Percentiles rank a stretch among this genome's conserved stretches.
These are phyloP conservation scores for Mycena sanguinolenta DNA, from an alignment of 768 basidiomycete species.

Conservation along the genomic window DNA sequence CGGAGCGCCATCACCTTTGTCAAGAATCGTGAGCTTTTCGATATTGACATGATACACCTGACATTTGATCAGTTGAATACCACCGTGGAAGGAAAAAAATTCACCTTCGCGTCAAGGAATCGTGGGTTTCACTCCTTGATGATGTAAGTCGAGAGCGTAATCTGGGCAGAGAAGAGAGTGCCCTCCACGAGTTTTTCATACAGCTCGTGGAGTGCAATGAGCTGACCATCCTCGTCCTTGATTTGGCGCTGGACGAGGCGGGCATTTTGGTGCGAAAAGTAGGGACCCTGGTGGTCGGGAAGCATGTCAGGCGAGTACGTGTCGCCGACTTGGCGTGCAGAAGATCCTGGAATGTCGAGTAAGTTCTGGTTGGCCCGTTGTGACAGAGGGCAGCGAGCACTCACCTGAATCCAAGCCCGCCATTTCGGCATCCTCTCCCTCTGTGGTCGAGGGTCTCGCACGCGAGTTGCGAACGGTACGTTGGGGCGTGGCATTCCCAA, in stretches of 20 bases:
- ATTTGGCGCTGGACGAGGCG: conserved; percentile 3
- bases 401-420: background rate
- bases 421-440: background rate
- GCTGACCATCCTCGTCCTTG: conserved; percentile 2
- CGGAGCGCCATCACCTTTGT: background rate
- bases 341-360: too few species aligned
- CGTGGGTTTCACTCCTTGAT: background rate
- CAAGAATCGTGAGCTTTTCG: background rate
- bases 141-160: background rate
- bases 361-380: background rate
- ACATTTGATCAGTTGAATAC: background rate
- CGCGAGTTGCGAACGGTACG: too few species aligned
- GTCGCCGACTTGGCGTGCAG: background rate
- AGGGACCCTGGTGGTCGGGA: background rate
- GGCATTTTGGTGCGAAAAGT: conserved; percentile 7
- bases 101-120: background rate
- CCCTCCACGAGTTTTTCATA: conserved; percentile 1
- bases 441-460: too few species aligned
- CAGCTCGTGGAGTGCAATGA: conserved; percentile 8
- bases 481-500: too few species aligned
- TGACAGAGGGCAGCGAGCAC: background rate
- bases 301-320: conserved; percentile 2
- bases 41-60: background rate
- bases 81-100: background rate
- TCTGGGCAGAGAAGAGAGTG: background rate